These are phyloP conservation scores for Pezicula carpinea DNA, from an alignment of 2,329 filamentous ascomycete genomes.

Conservation along the genomic window DNA sequence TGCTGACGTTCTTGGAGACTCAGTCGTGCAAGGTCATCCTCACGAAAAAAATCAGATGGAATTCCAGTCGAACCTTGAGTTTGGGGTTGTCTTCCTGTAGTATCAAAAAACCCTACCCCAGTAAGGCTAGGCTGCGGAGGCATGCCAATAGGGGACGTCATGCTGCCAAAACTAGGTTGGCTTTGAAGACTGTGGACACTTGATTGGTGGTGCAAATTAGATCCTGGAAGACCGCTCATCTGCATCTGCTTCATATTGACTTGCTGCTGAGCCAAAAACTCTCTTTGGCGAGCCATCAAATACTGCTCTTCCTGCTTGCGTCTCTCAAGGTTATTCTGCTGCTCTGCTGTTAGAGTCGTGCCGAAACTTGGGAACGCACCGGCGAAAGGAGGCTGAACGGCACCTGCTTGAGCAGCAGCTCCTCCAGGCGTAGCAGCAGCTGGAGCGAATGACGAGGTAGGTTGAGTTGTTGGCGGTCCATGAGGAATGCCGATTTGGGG, in stretches of 20 bases:
- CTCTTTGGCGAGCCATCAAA: conserved; percentile 91
- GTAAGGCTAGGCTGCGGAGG: conserved; percentile 46
- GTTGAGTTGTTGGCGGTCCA: conserved; percentile 58
- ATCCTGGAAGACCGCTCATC: conserved; percentile 41
- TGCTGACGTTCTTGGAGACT: conserved; percentile 39
- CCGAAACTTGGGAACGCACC: conserved; percentile 95
- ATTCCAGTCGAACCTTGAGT: conserved; percentile 37
- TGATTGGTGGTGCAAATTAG: conserved; percentile 79
- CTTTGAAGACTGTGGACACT: conserved; percentile 95
- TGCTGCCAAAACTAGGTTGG: conserved; percentile 93
- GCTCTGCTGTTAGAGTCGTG: conserved; percentile 91
- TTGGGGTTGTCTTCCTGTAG: conserved; percentile 37
- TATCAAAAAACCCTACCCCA: conserved; percentile 66
- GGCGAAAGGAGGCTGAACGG: conserved; percentile 82
- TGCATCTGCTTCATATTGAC: conserved; percentile 70
- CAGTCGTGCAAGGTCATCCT: conserved; percentile 72
- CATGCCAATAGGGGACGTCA: conserved; percentile 73
- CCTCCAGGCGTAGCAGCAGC: conserved; percentile 32
- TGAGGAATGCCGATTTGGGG: conserved; percentile 95
- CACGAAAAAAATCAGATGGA: conserved; percentile 51
- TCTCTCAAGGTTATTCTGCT: conserved; percentile 94
- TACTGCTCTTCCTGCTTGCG: conserved; percentile 98
- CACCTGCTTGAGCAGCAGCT: conserved; percentile 46
- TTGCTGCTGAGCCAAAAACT: conserved; percentile 85
- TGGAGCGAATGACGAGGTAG: conserved; percentile 28